Conservation (phyloP, 2,329 filamentous ascomycete genomes). For the Colletotrichum eleusines region DNA sequence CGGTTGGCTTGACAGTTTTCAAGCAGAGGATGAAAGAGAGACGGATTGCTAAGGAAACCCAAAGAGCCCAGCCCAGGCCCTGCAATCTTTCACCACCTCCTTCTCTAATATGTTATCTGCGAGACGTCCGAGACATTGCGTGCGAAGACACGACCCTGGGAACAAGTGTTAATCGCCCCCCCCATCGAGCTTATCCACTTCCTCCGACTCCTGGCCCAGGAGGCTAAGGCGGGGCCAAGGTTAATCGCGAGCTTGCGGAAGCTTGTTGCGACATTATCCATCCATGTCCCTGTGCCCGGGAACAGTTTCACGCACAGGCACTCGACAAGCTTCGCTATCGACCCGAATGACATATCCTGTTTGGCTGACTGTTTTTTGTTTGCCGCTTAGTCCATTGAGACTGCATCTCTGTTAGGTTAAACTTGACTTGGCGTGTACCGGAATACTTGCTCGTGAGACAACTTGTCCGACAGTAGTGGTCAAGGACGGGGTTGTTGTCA, state of each 20-base stretch:
- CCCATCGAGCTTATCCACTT: neutral
- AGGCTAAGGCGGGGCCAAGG: conserved; percentile 34
- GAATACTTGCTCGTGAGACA: neutral
- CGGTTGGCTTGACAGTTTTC: neutral
- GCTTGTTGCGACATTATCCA: conserved; percentile 38
- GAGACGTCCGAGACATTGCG: neutral
- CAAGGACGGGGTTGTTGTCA: neutral
- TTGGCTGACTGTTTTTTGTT: neutral
- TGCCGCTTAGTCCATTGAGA: too few relatives aligned
- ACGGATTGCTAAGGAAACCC: neutral
- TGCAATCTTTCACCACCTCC: neutral
- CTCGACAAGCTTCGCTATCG: neutral
- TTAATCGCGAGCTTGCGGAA: conserved; percentile 36
- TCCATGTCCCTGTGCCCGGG: neutral
- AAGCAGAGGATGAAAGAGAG: neutral
- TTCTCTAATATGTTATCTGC: conserved; percentile 1
- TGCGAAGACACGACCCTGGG: neutral
- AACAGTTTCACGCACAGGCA: neutral
- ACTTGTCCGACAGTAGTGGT: neutral
- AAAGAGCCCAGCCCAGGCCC: neutral
- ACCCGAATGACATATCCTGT: too few relatives aligned
- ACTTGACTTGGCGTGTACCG: neutral
- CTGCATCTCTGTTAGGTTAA: neutral
- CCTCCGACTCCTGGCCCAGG: neutral
- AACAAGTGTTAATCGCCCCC: conserved; percentile 5